A percentile compares a stretch with the other conserved stretches of the same genome.
Conservation (phyloP, 73 alveolate genomes). For the Effrenium voratum region DNA sequence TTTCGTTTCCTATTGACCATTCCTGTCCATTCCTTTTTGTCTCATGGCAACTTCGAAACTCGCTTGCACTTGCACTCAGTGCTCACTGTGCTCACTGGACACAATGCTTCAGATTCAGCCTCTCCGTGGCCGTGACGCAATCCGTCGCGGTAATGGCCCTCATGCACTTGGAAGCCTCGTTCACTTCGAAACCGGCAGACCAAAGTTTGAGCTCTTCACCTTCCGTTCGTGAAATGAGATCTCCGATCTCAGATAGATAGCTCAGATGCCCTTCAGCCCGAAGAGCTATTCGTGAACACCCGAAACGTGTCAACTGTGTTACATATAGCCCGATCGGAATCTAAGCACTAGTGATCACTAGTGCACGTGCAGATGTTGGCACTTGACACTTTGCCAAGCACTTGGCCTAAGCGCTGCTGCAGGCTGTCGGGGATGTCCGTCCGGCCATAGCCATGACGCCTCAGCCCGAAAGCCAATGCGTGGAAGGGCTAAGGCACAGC, state of each 20-base stretch:
- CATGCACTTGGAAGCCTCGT: constrained; percentile 33
- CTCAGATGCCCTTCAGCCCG: neutral
- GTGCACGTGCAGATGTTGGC: neutral
- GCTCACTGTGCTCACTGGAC: too few relatives aligned
- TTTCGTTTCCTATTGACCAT: too few relatives aligned
- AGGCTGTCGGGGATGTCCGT: constrained; percentile 31
- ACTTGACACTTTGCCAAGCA: neutral
- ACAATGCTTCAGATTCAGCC: too few relatives aligned
- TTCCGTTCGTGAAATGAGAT: too few relatives aligned
- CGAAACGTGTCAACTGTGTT: neutral
- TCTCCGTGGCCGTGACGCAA: constrained; percentile 80
- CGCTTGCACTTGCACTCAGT: too few relatives aligned
- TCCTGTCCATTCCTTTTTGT: too few relatives aligned
- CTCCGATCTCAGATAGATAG: neutral
- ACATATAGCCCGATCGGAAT: neutral
- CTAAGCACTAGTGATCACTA: neutral
- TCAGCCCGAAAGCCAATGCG: too few relatives aligned
- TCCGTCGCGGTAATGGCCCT: constrained; percentile 48
- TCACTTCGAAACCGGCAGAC: neutral
- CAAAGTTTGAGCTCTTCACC: neutral
- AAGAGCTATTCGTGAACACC: neutral
- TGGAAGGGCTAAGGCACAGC: too few relatives aligned
- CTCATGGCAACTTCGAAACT: too few relatives aligned
- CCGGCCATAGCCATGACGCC: constrained; percentile 65
- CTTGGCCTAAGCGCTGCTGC: constrained; percentile 61